Conservation (phyloP, 2,329 filamentous ascomycete species). For the Apiospora saccharicola region DNA sequence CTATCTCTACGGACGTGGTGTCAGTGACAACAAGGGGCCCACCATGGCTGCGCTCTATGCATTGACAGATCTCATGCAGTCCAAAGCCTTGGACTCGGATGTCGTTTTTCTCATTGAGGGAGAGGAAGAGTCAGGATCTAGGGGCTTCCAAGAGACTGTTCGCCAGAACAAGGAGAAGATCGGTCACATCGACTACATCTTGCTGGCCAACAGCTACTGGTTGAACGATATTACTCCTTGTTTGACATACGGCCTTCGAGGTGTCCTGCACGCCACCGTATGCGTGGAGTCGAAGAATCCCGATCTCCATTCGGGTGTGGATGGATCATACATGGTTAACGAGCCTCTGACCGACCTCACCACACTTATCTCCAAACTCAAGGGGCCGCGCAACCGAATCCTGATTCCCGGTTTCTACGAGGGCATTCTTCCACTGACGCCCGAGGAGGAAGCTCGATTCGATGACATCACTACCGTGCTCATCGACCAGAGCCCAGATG, state of each 20-base stretch:
- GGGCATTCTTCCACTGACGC: slow-evolving; percentile 76
- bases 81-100: slow-evolving; percentile 85
- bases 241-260: slow-evolving; percentile 90
- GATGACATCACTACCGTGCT: slow-evolving; percentile 83
- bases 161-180: slow-evolving; percentile 82
- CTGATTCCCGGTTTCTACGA: slow-evolving; percentile 91
- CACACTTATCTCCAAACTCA: slow-evolving; percentile 80
- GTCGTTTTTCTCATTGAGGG: slow-evolving; percentile 95
- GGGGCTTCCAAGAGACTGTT: slow-evolving; percentile 87
- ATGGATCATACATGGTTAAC: slow-evolving; percentile 87
- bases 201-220: slow-evolving; percentile 98
- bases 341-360: slow-evolving; percentile 94
- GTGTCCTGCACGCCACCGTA: slow-evolving; percentile 91
- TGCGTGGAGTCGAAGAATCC: slow-evolving; percentile 86
- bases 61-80: slow-evolving; percentile 85
- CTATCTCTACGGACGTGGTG: slow-evolving; percentile 93
- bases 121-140: slow-evolving; percentile 93
- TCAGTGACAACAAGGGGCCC: slow-evolving; percentile 97
- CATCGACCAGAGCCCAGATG: slow-evolving; percentile 70
- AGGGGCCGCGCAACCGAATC: slow-evolving; percentile 80
- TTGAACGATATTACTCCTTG: slow-evolving; percentile 95
- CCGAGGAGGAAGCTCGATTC: slow-evolving; percentile 81
- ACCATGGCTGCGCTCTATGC: slow-evolving; percentile 94
- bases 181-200: slow-evolving; percentile 90
- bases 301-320: slow-evolving; percentile 95